Evolutionary conservation across 129 eudicot genomes (phyloP).

Genomic region (Sambucus nigra): DNA sequence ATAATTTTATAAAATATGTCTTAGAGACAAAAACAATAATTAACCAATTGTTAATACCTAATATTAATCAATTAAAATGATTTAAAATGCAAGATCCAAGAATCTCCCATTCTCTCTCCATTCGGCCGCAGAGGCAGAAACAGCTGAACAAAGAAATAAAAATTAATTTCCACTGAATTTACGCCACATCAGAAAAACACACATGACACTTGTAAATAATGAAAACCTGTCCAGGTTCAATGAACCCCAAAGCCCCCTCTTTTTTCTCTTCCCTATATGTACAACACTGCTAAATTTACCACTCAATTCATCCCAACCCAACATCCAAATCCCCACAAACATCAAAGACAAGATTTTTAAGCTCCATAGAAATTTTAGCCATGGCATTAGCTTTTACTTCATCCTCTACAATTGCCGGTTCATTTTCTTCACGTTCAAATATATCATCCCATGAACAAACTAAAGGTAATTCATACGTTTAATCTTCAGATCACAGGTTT

Average conservation of each 20-base stretch:
- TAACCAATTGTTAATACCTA: no score
- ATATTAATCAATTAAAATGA: no score
- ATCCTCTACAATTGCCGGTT: conserved; percentile 18
- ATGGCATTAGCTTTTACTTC: conserved; percentile 36
- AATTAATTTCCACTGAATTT: not conserved
- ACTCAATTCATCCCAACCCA: not conserved
- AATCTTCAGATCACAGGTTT: not conserved
- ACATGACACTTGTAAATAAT: not conserved
- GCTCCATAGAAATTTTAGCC: not conserved
- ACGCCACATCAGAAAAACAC: conserved; percentile 18
- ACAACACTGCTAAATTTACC: not conserved
- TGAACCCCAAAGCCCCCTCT: conserved; percentile 29
- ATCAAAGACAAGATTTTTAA: no score
- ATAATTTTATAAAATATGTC: no score
- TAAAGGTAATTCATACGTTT: conserved; percentile 17
- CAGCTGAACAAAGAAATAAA: conserved; percentile 12
- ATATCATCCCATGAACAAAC: conserved; percentile 10
- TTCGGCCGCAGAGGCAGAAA: conserved; percentile 22
- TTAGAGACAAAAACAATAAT: no score
- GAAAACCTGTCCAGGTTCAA: conserved; percentile 54
- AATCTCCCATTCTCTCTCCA: conserved; percentile 1
- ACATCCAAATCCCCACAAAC: no score
- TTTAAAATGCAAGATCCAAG: no score
- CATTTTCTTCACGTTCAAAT: conserved; percentile 16
- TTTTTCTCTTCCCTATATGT: conserved; percentile 3